phyloP scores from a whole-genome alignment of 179 eudicot genomes.

The Spergularia azorica region DNA sequence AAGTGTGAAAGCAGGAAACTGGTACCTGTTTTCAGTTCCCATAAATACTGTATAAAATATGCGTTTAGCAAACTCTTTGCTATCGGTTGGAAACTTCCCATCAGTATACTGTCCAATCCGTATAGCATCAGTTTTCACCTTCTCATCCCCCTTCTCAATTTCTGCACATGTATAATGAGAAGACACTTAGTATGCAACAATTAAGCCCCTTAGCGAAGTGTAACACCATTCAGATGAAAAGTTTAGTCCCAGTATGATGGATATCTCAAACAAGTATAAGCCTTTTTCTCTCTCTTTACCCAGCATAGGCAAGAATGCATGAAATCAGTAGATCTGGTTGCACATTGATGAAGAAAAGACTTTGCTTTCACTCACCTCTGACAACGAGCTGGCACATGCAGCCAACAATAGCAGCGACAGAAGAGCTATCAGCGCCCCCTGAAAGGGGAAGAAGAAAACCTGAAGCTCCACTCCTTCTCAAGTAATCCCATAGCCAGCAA shows the following conservation, averaged over 20 bases:
- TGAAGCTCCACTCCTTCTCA: constrained; percentile 98
- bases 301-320: not conserved
- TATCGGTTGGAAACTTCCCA: constrained; percentile 81
- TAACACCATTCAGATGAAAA: not conserved
- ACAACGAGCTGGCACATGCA: constrained; percentile 99
- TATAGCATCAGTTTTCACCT: constrained; percentile 88
- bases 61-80: constrained; percentile 90
- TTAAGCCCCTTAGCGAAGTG: constrained; percentile 46
- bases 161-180: constrained; percentile 42
- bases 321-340: constrained; percentile 5
- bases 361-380: constrained; percentile 49
- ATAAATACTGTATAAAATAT: constrained; percentile 90
- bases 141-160: constrained; percentile 77
- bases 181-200: not conserved
- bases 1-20: not conserved
- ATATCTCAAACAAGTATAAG: not conserved
- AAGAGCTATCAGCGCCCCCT: constrained; percentile 99
- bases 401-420: constrained; percentile 97
- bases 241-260: not conserved
- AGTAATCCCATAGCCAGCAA: constrained; percentile 97
- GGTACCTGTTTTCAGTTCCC: constrained; percentile 96
- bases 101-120: constrained; percentile 85
- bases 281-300: not conserved
- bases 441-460: constrained; percentile 98
- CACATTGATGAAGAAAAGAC: not conserved